phyloP scores from a whole-genome alignment of 208 protist species.

The Porcisia hertigi region DNA sequence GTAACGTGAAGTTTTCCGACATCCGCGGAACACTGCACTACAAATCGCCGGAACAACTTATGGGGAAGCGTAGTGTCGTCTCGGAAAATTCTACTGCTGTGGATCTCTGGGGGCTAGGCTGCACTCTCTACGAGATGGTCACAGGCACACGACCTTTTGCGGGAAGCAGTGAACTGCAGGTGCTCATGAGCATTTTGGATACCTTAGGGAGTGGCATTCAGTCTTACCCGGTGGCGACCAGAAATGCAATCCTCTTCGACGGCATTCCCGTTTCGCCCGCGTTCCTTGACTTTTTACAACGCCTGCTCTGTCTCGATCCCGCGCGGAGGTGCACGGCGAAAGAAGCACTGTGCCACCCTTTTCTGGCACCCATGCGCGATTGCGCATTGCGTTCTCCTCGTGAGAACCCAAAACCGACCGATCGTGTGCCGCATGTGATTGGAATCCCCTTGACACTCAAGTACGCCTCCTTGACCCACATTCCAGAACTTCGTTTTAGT shows the following conservation, averaged over 20 bases:
- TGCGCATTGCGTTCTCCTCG: not conserved
- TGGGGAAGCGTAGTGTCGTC: conserved; percentile 35
- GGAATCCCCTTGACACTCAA: conserved; percentile 26
- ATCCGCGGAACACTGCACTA: conserved; percentile 76
- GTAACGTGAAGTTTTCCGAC: conserved; percentile 18
- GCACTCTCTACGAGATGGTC: conserved; percentile 71
- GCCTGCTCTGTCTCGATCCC: conserved; percentile 67
- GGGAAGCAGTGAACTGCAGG: conserved; percentile 62
- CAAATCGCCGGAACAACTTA: conserved; percentile 78
- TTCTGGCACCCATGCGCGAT: conserved; percentile 40
- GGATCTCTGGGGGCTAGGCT: conserved; percentile 82
- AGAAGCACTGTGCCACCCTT: conserved; percentile 57
- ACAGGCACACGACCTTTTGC: conserved; percentile 56
- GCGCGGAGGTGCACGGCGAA: conserved; percentile 41
- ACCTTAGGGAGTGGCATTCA: conserved; percentile 58
- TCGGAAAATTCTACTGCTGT: conserved; percentile 45
- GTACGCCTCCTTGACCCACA: conserved; percentile 19
- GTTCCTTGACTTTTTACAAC: conserved; percentile 51
- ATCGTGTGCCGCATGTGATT: not conserved
- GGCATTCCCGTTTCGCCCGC: conserved; percentile 31
- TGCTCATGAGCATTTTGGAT: conserved; percentile 63
- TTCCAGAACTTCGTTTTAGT: conserved; percentile 24
- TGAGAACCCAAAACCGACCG: not conserved
- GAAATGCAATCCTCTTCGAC: conserved; percentile 43
- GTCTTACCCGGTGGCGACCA: conserved; percentile 38